A percentile compares a stretch with the other conserved stretches of the same genome.
Conservation (phyloP, 805 yeast species). For the Wickerhamiella musiphila region DNA sequence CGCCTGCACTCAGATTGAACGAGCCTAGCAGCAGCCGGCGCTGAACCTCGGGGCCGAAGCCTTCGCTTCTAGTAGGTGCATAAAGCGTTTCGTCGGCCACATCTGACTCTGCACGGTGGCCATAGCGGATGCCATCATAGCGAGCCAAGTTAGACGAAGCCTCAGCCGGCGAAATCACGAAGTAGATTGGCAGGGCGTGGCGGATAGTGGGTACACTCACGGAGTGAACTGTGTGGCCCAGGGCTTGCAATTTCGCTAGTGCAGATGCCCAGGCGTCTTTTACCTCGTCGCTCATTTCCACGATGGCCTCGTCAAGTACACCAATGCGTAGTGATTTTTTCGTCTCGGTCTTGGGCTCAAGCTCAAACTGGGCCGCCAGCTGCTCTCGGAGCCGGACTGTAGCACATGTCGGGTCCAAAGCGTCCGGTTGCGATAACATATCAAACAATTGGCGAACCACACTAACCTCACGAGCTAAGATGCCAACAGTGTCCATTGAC, state of each 20-base stretch:
- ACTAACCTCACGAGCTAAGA: conserved; percentile 37
- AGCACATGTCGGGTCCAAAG: conserved; percentile 58
- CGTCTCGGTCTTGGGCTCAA: neutral
- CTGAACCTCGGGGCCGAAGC: conserved; percentile 72
- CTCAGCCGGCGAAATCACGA: conserved; percentile 79
- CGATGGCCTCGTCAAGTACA: conserved; percentile 49
- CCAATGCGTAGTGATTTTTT: conserved; percentile 38
- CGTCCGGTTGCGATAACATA: conserved; percentile 43
- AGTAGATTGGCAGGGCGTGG: conserved; percentile 60
- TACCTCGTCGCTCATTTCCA: conserved; percentile 34
- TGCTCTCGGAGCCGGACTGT: conserved; percentile 11
- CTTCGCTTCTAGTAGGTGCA: conserved; percentile 40
- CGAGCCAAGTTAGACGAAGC: conserved; percentile 85
- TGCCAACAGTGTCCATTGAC: conserved; percentile 85
- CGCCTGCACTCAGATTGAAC: conserved; percentile 63
- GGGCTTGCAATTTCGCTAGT: conserved; percentile 27
- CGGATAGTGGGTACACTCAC: conserved; percentile 58
- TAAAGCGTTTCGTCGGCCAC: conserved; percentile 24
- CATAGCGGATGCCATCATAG: conserved; percentile 82
- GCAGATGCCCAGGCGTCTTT: conserved; percentile 31
- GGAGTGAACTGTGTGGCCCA: conserved; percentile 38
- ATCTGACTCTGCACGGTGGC: conserved; percentile 30
- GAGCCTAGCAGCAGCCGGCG: conserved; percentile 74
- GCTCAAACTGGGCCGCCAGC: conserved; percentile 3
- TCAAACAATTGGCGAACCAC: conserved; percentile 32